A percentile compares a stretch with the other conserved stretches of the same genome.
Conservation (phyloP, 179 eudicot species). For the Carnegiea gigantea region DNA sequence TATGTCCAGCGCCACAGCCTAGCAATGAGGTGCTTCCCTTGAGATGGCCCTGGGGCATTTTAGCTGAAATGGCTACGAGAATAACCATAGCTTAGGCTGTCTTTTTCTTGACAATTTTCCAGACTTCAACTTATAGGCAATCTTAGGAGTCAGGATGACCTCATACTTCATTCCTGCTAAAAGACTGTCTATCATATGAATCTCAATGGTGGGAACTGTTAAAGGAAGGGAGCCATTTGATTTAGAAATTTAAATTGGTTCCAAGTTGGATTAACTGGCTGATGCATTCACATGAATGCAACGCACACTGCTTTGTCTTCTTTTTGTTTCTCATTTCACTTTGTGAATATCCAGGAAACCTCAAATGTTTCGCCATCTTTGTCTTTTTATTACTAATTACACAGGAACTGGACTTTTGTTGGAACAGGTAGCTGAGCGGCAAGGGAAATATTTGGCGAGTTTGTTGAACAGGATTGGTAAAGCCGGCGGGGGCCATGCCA, state of each 20-base stretch:
- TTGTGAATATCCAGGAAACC: too few species aligned
- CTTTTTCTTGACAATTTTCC: background rate
- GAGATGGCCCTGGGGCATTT: too few species aligned
- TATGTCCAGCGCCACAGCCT: too few species aligned
- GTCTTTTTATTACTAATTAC: background rate
- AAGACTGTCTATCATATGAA: background rate
- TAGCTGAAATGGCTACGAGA: too few species aligned
- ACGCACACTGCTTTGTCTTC: too few species aligned
- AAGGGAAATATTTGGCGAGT: constrained; percentile 80
- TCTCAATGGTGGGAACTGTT: background rate
- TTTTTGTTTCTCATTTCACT: too few species aligned
- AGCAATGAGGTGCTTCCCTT: too few species aligned
- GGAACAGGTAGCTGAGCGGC: constrained; percentile 92
- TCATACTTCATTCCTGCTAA: background rate
- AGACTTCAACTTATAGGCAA: background rate
- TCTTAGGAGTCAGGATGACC: background rate
- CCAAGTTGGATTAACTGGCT: background rate
- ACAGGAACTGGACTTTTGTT: background rate
- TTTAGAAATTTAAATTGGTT: background rate
- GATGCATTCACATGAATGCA: background rate
- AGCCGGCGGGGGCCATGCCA: constrained; percentile 80
- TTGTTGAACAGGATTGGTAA: constrained; percentile 69
- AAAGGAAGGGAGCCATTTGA: background rate
- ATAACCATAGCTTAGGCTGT: too few species aligned
- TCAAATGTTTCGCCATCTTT: background rate